phyloP scores from a whole-genome alignment of 495 filamentous ascomycete species.

The Aspergillus ostianus region DNA sequence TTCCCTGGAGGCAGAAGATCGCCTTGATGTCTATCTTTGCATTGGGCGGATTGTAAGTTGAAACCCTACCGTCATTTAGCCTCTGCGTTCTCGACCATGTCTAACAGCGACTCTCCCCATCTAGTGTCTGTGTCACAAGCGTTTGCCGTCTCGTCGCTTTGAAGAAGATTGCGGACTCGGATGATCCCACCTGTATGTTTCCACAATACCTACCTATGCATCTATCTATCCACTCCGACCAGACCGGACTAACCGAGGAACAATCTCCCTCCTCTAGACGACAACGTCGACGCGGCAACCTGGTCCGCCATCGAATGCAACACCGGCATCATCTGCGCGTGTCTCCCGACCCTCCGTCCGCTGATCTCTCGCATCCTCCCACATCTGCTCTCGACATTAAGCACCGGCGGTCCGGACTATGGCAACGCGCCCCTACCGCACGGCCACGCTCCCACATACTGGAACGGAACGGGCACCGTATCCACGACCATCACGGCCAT shows the following conservation, averaged over 20 bases:
- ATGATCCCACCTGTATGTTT: slow-evolving; percentile 42
- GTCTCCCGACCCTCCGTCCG: slow-evolving; percentile 83
- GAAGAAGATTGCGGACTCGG: slow-evolving; percentile 38
- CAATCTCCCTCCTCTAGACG: slow-evolving; percentile 29
- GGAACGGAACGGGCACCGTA: slow-evolving; percentile 31
- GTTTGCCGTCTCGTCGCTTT: slow-evolving; percentile 39
- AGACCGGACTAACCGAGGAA: background rate
- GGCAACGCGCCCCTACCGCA: slow-evolving; percentile 17
- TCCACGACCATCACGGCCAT: slow-evolving; percentile 31
- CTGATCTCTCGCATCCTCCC: slow-evolving; percentile 52
- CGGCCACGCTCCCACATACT: slow-evolving; percentile 25
- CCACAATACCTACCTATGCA: background rate
- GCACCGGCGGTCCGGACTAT: slow-evolving; percentile 17
- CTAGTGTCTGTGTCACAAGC: slow-evolving; percentile 47
- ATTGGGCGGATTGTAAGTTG: slow-evolving; percentile 49
- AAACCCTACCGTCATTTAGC: slow-evolving; percentile 2
- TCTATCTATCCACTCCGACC: background rate
- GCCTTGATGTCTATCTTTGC: slow-evolving; percentile 50
- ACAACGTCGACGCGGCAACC: slow-evolving; percentile 56
- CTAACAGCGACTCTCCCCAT: background rate
- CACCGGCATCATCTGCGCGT: slow-evolving; percentile 81
- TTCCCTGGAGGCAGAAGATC: slow-evolving; percentile 47
- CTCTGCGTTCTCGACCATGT: background rate
- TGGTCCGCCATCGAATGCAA: slow-evolving; percentile 95
- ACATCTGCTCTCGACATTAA: slow-evolving; percentile 31